A percentile compares a stretch with the other conserved stretches of the same genome.
phyloP scores from a whole-genome alignment of 768 basidiomycete species.

The Rhodocollybia butyracea region DNA sequence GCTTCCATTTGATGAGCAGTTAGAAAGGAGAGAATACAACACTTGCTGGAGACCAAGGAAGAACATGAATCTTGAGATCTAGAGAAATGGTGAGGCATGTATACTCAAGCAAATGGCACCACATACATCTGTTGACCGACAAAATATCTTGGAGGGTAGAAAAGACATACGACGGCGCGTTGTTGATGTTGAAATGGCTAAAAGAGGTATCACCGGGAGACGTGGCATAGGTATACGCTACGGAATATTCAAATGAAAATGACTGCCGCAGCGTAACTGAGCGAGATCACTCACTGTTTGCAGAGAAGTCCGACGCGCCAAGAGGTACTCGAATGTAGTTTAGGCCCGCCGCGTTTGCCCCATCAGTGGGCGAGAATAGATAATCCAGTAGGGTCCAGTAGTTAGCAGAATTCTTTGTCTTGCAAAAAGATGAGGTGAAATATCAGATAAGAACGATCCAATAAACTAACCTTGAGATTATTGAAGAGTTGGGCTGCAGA shows the following conservation, averaged over 20 bases:
- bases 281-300: slow-evolving; percentile 34
- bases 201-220: slow-evolving; percentile 59
- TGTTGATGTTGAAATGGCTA: slow-evolving; percentile 51
- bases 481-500: slow-evolving; percentile 61
- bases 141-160: slow-evolving; percentile 62
- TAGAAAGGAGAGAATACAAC: not conserved
- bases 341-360: slow-evolving; percentile 58
- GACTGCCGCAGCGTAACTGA: not conserved
- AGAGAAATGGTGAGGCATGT: not conserved
- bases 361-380: slow-evolving; percentile 36
- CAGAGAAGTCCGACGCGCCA: slow-evolving; percentile 74
- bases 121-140: slow-evolving; percentile 42
- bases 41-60: slow-evolving; percentile 76
- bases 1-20: not conserved
- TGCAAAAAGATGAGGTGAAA: too few relatives aligned
- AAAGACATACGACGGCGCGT: slow-evolving; percentile 60
- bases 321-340: slow-evolving; percentile 68
- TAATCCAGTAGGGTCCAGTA: slow-evolving; percentile 59
- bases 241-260: not conserved
- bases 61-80: slow-evolving; percentile 47
- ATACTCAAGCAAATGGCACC: not conserved
- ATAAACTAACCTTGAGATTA: slow-evolving; percentile 61
- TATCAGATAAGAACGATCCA: too few relatives aligned
- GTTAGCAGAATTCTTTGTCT: slow-evolving; percentile 45
- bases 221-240: slow-evolving; percentile 68